Conservation (phyloP, 2,329 filamentous ascomycete genomes). For the Aureobasidium subglaciale region DNA sequence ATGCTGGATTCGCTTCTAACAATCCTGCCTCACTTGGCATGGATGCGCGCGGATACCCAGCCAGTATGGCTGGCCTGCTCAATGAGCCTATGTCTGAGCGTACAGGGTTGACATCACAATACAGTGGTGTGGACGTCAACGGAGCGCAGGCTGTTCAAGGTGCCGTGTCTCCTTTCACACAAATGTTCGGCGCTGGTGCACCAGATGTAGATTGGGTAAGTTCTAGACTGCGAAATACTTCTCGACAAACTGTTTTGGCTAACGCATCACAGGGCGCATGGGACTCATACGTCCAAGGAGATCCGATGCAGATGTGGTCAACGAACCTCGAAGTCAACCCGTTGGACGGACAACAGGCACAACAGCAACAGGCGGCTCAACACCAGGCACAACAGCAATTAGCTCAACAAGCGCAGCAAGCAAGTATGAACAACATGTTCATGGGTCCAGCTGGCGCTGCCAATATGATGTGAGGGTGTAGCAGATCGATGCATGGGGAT, state of each 20-base stretch:
- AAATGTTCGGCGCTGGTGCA: constrained; percentile 30
- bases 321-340: constrained; percentile 11
- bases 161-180: constrained; percentile 28
- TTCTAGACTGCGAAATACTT: constrained; percentile 13
- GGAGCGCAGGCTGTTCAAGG: constrained; percentile 25
- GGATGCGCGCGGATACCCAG: constrained; percentile 23
- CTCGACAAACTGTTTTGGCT: neutral
- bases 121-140: constrained; percentile 26
- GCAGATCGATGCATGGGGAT: neutral
- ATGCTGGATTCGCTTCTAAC: constrained; percentile 21
- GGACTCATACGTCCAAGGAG: constrained; percentile 62
- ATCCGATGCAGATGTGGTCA: constrained; percentile 38
- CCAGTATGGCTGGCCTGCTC: constrained; percentile 28
- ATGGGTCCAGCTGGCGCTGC: constrained; percentile 7
- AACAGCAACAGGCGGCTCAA: constrained; percentile 13
- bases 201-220: constrained; percentile 47
- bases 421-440: constrained; percentile 13
- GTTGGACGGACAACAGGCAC: constrained; percentile 23
- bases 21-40: constrained; percentile 14
- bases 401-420: constrained; percentile 6
- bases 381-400: constrained; percentile 13
- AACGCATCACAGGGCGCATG: constrained; percentile 51
- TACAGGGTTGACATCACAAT: constrained; percentile 29
- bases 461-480: constrained; percentile 16
- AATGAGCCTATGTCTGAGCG: constrained; percentile 27